Evolutionary conservation across 306 rosid species (phyloP).

Genomic region (Pyrus betulifolia): DNA sequence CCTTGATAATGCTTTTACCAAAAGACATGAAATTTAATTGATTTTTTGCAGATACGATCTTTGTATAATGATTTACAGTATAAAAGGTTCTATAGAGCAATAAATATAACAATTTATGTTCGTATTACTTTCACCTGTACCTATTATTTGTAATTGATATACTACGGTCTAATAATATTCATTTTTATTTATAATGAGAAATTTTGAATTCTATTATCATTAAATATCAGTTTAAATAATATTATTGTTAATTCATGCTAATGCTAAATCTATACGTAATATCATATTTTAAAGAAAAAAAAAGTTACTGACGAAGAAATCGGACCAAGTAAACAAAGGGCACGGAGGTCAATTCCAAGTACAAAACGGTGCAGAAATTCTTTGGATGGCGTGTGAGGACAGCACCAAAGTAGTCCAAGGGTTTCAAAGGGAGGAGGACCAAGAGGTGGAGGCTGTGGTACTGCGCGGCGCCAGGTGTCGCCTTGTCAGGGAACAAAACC

Average conservation of each 20-base stretch:
- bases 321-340: background rate
- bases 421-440: background rate
- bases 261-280: fast-evolving
- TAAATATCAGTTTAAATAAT: fast-evolving
- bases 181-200: fast-evolving
- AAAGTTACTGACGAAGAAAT: too few species aligned
- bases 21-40: too few species aligned
- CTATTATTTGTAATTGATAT: too few species aligned
- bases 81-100: too few species aligned
- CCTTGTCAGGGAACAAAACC: constrained; percentile 23
- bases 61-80: too few species aligned
- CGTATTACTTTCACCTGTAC: too few species aligned
- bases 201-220: fast-evolving
- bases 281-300: too few species aligned
- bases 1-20: too few species aligned
- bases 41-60: too few species aligned
- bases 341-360: background rate
- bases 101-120: too few species aligned
- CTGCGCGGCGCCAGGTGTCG: constrained; percentile 45
- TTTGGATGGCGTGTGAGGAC: background rate
- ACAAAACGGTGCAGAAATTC: background rate
- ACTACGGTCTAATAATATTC: too few species aligned
- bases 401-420: background rate
- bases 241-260: too few species aligned
- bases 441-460: constrained; percentile 39